Evolutionary conservation across 2,329 filamentous ascomycete species (phyloP), one percentile per base, ranked within the genome.

Genomic region (Keithomyces neogunnii): DNA sequence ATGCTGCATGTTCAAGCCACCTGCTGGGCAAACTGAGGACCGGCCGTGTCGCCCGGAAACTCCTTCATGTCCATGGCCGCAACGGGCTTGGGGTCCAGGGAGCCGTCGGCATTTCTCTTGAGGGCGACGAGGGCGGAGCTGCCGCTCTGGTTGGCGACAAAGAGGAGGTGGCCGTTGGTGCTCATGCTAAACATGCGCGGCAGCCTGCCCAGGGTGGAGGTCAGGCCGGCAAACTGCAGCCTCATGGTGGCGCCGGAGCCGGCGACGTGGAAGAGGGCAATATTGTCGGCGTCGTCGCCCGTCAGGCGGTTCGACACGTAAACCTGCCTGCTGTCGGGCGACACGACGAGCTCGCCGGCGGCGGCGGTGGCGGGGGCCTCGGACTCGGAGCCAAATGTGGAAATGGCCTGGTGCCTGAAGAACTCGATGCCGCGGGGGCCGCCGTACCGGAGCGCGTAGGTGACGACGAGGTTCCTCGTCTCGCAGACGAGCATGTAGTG

Each of bases 281-380:
- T 70, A 57, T 64, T 73, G 63, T 79, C 76, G 7, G 69, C 70
- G 3, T 56, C 57, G 36, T 69, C 67, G 49, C 72, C 74, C 1
- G 68, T 72, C 30, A 76, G 56, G 3, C 76, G 73, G 68, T 79
- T 79, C 38, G 74, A 74, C 49, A 78, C 68, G 62, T 78, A 78
- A 19, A 78, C 57, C 62, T 76, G 65, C 56, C 61, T 62, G 60
- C 65, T 66, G 62, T 73, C 70, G 30, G 60, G 59, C 7, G 69
- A 63, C 35, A 77, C 59, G 52, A 68, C 62, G 39, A 79, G 60
- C 60, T 73, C 75, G 44, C 73, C 75, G 1, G 71, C 75, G 0
- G 72, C 67, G 5, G 74, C 72, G 51, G 63, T 64, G 3, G 71
- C 67, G 3, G 47, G 45, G 4, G 9, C 63, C 62, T 51, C 59